These are phyloP conservation scores for Schizosaccharomyces pombe DNA, from an alignment of 805 yeast genomes.

Conservation along the genomic window ASM294v3 CU329670.1:4694501-4695000, in stretches of 20 bases:
- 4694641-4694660: constrained; percentile 90
- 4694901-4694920: constrained; percentile 63
- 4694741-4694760: constrained; percentile 55
- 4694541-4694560: constrained; percentile 83
- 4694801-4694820: constrained; percentile 47
- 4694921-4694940: constrained; percentile 57
- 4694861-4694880: constrained; percentile 56
- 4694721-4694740: constrained; percentile 64
- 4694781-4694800: constrained; percentile 44
- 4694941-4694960: constrained; percentile 64
- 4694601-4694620: constrained; percentile 92
- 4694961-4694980: constrained; percentile 14
- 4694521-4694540: constrained; percentile 84
- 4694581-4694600: constrained; percentile 96
- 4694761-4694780: constrained; percentile 52
- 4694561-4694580: constrained; percentile 84
- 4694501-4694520: constrained; percentile 70
- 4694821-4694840: constrained; percentile 94
- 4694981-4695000: constrained; percentile 25
- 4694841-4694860: constrained; percentile 78
- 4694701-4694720: constrained; percentile 80
- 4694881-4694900: constrained; percentile 81
- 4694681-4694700: constrained; percentile 67
- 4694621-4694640: constrained; percentile 93
- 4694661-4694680: constrained; percentile 90